Evolutionary conservation across 2,329 filamentous ascomycete species (phyloP).

Genomic region (Cadophora luteo-olivacea): DNA sequence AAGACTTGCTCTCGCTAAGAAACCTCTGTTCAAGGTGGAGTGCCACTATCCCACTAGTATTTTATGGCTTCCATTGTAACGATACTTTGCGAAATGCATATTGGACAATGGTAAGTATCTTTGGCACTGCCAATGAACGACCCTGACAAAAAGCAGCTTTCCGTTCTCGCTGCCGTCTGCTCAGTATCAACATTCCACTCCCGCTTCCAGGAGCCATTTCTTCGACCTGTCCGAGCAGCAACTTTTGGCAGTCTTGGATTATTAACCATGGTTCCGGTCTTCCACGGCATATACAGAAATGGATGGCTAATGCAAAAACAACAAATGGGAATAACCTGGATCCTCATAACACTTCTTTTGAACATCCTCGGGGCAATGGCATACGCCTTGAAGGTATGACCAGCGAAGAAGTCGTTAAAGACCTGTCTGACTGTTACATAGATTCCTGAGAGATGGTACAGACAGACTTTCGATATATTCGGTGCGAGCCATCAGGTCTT

Average conservation of each 20-base stretch:
- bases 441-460: conserved; percentile 53
- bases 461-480: conserved; percentile 52
- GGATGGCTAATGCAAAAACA: conserved; percentile 46
- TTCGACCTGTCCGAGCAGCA: conserved; percentile 48
- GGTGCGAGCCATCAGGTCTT: conserved; percentile 57
- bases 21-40: conserved; percentile 51
- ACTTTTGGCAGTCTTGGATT: conserved; percentile 51
- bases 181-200: conserved; percentile 48
- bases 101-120: conserved; percentile 42
- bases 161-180: conserved; percentile 47
- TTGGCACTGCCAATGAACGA: background rate
- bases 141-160: conserved; percentile 29
- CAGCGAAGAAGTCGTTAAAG: conserved; percentile 1
- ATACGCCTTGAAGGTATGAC: conserved; percentile 47
- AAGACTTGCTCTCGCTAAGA: background rate
- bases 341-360: conserved; percentile 47
- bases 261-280: conserved; percentile 49
- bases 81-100: conserved; percentile 46
- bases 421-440: conserved; percentile 33
- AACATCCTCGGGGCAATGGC: conserved; percentile 48
- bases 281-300: conserved; percentile 47
- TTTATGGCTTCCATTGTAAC: conserved; percentile 57
- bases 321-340: conserved; percentile 51
- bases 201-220: conserved; percentile 47
- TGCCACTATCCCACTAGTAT: conserved; percentile 63